These are phyloP conservation scores for Athelia psychrophila DNA, from an alignment of 1,284 basidiomycete species.

Conservation along the genomic window DNA sequence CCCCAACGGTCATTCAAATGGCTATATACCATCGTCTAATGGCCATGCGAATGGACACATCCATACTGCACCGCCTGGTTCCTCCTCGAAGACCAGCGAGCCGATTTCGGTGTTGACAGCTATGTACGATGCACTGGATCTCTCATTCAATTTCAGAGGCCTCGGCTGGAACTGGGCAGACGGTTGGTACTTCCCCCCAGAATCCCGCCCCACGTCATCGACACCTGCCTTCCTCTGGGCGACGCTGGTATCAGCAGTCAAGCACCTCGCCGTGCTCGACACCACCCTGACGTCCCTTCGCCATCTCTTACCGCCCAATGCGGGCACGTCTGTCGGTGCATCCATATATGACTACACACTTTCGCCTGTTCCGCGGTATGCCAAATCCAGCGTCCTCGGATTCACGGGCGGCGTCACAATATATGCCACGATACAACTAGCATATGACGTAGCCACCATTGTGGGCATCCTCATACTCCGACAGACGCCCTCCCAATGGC, in stretches of 20 bases:
- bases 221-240: slow-evolving; percentile 11
- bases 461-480: slow-evolving; percentile 24
- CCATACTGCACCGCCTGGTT: slow-evolving; percentile 3
- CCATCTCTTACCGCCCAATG: not conserved
- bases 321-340: slow-evolving; percentile 11
- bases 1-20: not conserved
- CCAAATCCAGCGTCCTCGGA: slow-evolving; percentile 12
- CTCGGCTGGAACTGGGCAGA: slow-evolving; percentile 22
- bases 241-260: slow-evolving; percentile 11
- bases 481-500: slow-evolving; percentile 42
- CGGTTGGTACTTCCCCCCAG: slow-evolving; percentile 10
- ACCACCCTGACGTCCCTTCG: slow-evolving; percentile 8
- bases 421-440: slow-evolving; percentile 16
- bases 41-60: slow-evolving; percentile 2
- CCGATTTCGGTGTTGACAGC: not conserved
- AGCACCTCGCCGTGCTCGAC: slow-evolving; percentile 18
- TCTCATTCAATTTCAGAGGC: slow-evolving; percentile 17
- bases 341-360: slow-evolving; percentile 21
- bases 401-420: slow-evolving; percentile 15
- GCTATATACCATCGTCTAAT: not conserved
- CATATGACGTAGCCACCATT: slow-evolving; percentile 18
- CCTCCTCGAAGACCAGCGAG: not conserved
- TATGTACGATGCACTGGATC: slow-evolving; percentile 16
- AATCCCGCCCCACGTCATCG: slow-evolving; percentile 9
- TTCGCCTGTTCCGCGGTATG: slow-evolving; percentile 16